Evolutionary conservation across 108 stramenopile species (phyloP).

Genomic region (Cyclotella sp.): DNA sequence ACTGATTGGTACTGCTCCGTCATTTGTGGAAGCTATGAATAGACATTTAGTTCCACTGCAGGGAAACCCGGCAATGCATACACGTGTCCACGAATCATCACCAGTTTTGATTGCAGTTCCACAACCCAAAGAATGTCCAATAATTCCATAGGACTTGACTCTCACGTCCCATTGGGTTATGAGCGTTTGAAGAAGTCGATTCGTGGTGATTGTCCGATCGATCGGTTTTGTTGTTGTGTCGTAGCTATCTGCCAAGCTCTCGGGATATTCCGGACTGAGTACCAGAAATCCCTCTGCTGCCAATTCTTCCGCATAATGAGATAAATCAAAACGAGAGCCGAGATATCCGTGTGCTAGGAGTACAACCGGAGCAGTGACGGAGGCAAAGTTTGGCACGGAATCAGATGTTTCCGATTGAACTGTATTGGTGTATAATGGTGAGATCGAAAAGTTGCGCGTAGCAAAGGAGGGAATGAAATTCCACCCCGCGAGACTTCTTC

Average conservation of each 20-base stretch:
- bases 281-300: conserved; percentile 71
- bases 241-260: conserved; percentile 78
- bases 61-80: conserved; percentile 69
- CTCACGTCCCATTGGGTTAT: conserved; percentile 46
- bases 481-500: conserved; percentile 69
- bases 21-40: conserved; percentile 57
- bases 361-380: conserved; percentile 58
- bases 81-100: conserved; percentile 73
- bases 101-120: conserved; percentile 69
- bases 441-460: conserved; percentile 56
- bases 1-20: conserved; percentile 58
- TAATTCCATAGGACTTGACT: conserved; percentile 58
- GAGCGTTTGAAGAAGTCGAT: conserved; percentile 41
- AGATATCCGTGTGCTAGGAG: conserved; percentile 64
- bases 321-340: conserved; percentile 77
- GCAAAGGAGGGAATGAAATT: conserved; percentile 75
- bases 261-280: conserved; percentile 75
- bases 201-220: conserved; percentile 62
- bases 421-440: conserved; percentile 23
- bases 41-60: conserved; percentile 28
- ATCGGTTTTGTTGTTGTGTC: conserved; percentile 48
- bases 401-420: conserved; percentile 12
- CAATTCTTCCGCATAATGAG: conserved; percentile 72
- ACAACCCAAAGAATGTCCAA: conserved; percentile 80
- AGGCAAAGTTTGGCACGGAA: conserved; percentile 28